Conservation (phyloP, 2,329 filamentous ascomycete genomes). For the Reticulascus tulasneorum region DNA sequence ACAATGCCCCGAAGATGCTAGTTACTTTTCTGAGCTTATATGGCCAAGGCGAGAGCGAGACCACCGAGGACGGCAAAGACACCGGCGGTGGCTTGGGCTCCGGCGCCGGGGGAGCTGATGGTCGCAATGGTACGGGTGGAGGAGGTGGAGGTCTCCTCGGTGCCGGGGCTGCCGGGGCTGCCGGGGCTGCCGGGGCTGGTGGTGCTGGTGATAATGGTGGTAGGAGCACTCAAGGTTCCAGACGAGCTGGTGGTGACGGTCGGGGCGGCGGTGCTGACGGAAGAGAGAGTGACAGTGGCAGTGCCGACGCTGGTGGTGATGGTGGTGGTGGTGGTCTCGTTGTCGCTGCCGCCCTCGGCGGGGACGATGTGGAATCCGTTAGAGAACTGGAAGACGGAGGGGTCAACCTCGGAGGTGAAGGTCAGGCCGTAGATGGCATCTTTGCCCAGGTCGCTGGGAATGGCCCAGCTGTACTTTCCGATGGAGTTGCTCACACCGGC, state of each 20-base stretch:
- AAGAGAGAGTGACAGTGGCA: constrained; percentile 23
- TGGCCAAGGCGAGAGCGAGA: constrained; percentile 13
- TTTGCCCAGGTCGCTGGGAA: constrained; percentile 40
- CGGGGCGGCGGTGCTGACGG: constrained; percentile 19
- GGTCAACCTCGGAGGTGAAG: constrained; percentile 46
- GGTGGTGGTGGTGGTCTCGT: constrained; percentile 21
- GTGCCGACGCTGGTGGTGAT: constrained; percentile 20
- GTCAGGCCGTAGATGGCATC: constrained; percentile 53
- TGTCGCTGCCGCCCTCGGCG: constrained; percentile 17
- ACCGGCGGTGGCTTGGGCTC: constrained; percentile 12
- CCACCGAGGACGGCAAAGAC: constrained; percentile 14
- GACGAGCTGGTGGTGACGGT: constrained; percentile 14
- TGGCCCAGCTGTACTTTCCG: constrained; percentile 46
- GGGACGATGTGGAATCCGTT: constrained; percentile 54
- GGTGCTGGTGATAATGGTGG: constrained; percentile 18
- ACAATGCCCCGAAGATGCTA: no score
- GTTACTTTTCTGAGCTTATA: no score
- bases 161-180: no score
- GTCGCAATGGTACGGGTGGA: constrained; percentile 5
- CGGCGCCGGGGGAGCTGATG: constrained; percentile 4
- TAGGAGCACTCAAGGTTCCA: constrained; percentile 19
- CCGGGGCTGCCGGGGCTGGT: constrained; percentile 13
- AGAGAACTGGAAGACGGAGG: constrained; percentile 56
- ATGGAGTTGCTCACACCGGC: constrained; percentile 42
- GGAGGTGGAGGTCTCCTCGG: constrained; percentile 5